These are phyloP conservation scores for Halenospora varia DNA, from an alignment of 495 filamentous ascomycete genomes.

Conservation along the genomic window DNA sequence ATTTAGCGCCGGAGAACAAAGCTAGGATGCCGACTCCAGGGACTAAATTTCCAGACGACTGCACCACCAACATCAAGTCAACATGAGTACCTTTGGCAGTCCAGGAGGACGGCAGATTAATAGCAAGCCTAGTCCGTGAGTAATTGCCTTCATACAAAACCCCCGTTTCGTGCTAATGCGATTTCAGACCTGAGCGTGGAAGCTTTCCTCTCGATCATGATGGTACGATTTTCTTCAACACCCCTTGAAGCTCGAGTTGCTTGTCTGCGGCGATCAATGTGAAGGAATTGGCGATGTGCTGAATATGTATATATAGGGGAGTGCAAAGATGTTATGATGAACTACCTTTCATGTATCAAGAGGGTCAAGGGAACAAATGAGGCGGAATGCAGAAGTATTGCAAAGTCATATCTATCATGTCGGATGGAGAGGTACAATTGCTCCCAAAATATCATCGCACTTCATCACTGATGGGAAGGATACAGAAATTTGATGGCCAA, in stretches of 20 bases:
- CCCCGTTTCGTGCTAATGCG: constrained; percentile 4
- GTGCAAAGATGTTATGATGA: constrained; percentile 82
- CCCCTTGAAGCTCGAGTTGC: not conserved
- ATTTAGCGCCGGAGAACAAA: not conserved
- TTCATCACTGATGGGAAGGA: constrained; percentile 1
- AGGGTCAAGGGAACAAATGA: constrained; percentile 78
- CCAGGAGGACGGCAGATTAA: constrained; percentile 69
- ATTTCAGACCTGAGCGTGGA: constrained; percentile 77
- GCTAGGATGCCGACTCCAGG: not conserved
- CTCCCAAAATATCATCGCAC: not conserved
- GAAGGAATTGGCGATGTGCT: no score
- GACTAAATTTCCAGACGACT: not conserved
- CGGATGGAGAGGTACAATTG: constrained; percentile 86
- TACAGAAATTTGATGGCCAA: constrained; percentile 88
- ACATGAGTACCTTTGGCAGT: constrained; percentile 66
- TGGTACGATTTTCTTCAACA: constrained; percentile 47
- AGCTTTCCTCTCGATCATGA: constrained; percentile 97
- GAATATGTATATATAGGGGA: constrained; percentile 71
- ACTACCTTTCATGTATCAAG: constrained; percentile 83
- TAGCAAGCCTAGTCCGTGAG: constrained; percentile 75
- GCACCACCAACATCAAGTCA: not conserved
- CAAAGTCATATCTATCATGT: constrained; percentile 84
- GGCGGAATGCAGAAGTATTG: constrained; percentile 74
- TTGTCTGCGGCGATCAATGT: constrained; percentile 4
- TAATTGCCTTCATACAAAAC: constrained; percentile 15